Conservation (phyloP, 106 monocot genomes). For the Dendrobium nobile region DNA sequence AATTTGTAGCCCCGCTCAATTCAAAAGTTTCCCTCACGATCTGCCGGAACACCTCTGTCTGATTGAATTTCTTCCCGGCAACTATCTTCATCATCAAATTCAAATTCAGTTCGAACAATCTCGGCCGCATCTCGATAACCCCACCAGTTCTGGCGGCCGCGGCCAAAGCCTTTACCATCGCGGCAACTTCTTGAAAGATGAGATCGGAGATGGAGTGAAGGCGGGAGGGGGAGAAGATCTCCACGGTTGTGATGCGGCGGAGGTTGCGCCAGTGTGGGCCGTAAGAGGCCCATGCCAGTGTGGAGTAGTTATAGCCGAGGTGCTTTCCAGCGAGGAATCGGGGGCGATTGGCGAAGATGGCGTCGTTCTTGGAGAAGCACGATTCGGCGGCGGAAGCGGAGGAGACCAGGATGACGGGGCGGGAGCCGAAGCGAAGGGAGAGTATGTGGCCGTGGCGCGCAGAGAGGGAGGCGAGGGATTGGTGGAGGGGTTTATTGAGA, state of each 20-base stretch:
- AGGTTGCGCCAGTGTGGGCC: slow-evolving; percentile 59
- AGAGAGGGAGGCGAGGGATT: slow-evolving; percentile 22
- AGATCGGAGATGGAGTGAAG: slow-evolving; percentile 14
- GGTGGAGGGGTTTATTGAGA: slow-evolving; percentile 41
- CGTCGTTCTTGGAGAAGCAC: slow-evolving; percentile 43
- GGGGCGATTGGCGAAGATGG: slow-evolving; percentile 50
- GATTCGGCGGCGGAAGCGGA: slow-evolving; percentile 29
- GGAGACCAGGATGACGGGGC: slow-evolving; percentile 39
- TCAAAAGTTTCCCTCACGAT: slow-evolving; percentile 15
- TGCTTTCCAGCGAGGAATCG: slow-evolving; percentile 13
- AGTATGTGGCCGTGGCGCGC: slow-evolving; percentile 20
- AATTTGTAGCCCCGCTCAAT: slow-evolving; percentile 5
- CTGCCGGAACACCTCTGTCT: slow-evolving; percentile 10
- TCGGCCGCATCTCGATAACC: slow-evolving; percentile 33
- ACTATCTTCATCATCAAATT: slow-evolving; percentile 38
- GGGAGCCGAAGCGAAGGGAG: slow-evolving; percentile 49
- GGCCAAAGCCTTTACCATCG: slow-evolving; percentile 15
- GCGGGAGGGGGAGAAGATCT: slow-evolving; percentile 40
- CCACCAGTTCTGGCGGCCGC: not conserved
- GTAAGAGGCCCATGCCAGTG: slow-evolving; percentile 25
- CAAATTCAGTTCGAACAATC: slow-evolving; percentile 26
- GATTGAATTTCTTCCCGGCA: slow-evolving; percentile 22
- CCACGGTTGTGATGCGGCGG: slow-evolving; percentile 30
- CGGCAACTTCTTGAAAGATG: slow-evolving; percentile 17
- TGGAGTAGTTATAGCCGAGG: slow-evolving; percentile 29